Conservation (phyloP, 2,329 filamentous ascomycete genomes). For the Scolecobasidium constrictum region DNA sequence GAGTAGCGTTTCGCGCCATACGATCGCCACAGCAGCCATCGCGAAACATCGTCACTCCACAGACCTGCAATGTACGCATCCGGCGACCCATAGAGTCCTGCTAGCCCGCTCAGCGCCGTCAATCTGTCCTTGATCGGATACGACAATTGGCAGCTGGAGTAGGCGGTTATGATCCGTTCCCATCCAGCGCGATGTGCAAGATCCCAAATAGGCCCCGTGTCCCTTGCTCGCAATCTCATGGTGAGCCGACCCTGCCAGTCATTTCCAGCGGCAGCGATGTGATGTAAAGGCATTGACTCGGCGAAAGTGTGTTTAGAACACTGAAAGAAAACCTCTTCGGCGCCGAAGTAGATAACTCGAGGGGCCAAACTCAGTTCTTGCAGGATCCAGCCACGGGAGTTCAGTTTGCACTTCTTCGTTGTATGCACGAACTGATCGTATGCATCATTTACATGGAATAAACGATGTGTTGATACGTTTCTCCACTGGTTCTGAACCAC, state of each 20-base stretch:
- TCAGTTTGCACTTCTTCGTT: constrained; percentile 1
- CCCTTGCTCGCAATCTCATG: not conserved
- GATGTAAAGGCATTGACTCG: too few species aligned
- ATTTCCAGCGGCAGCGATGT: too few species aligned
- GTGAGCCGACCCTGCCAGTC: too few species aligned
- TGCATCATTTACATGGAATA: too few species aligned
- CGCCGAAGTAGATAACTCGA: constrained; percentile 9
- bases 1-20: too few species aligned
- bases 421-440: too few species aligned
- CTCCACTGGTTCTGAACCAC: too few species aligned
- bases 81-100: not conserved
- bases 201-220: too few species aligned
- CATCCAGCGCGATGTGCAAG: too few species aligned
- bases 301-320: constrained; percentile 3
- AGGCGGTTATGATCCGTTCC: not conserved
- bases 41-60: constrained; percentile 2
- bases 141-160: constrained; percentile 2
- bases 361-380: constrained; percentile 9
- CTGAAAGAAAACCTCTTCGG: constrained; percentile 8
- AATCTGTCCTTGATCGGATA: constrained; percentile 4
- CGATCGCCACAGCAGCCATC: too few species aligned
- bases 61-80: constrained; percentile 6
- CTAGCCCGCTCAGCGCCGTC: constrained; percentile 5
- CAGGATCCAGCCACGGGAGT: constrained; percentile 2
- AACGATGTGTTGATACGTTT: too few species aligned